Percentiles rank a stretch among this genome's conserved stretches.
Conservation (phyloP, 2,329 filamentous ascomycete species). For the Phyllosticta citribraziliensis region DNA sequence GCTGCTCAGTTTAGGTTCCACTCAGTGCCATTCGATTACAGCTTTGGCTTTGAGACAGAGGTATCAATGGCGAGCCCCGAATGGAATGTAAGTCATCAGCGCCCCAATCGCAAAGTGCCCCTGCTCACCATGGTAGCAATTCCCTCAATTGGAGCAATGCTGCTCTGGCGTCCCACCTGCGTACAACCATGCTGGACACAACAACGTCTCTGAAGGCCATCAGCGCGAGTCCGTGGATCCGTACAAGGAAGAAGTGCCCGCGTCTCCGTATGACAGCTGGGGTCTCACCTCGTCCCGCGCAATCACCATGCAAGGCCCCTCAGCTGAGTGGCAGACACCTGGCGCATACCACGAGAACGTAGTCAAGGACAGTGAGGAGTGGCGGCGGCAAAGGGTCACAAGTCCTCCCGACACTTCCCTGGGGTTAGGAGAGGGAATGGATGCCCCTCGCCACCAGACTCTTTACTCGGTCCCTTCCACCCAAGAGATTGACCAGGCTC, state of each 20-base stretch:
- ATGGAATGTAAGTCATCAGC: constrained; percentile 3
- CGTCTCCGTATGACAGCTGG: background rate
- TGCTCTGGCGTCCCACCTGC: background rate
- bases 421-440: background rate
- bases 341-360: background rate
- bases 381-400: background rate
- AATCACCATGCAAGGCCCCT: background rate
- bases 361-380: background rate
- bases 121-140: background rate
- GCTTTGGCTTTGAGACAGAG: constrained; percentile 4
- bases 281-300: background rate
- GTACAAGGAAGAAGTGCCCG: background rate
- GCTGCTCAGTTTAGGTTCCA: background rate
- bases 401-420: background rate
- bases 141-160: background rate
- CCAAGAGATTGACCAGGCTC: background rate
- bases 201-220: background rate
- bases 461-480: background rate
- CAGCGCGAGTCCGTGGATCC: background rate
- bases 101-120: background rate
- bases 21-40: background rate
- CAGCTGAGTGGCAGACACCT: background rate
- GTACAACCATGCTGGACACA: background rate
- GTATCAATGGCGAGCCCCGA: background rate
- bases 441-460: background rate